These are phyloP conservation scores for Neurospora sp. DNA, from an alignment of 495 filamentous ascomycete species.

Conservation along the genomic window DNA sequence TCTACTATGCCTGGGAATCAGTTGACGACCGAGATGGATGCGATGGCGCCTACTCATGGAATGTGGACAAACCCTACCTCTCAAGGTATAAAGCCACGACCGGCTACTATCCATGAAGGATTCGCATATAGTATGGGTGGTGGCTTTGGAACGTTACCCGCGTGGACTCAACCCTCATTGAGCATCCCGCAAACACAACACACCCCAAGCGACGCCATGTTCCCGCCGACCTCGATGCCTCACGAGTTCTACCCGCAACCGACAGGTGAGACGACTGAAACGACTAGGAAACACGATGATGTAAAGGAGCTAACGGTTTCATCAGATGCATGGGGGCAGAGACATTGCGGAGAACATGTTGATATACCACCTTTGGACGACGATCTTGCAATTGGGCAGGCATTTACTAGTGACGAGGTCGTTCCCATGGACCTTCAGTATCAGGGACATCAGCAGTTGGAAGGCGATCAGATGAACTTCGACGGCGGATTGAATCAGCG, in stretches of 20 bases:
- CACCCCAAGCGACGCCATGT: slow-evolving; percentile 36
- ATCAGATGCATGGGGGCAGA: slow-evolving; percentile 39
- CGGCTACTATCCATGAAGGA: slow-evolving; percentile 48
- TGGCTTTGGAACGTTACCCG: slow-evolving; percentile 36
- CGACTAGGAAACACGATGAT: slow-evolving; percentile 6
- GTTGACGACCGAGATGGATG: slow-evolving; percentile 27
- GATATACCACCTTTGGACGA: slow-evolving; percentile 36
- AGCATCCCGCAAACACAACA: slow-evolving; percentile 29
- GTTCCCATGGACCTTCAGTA: slow-evolving; percentile 40
- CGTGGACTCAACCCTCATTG: slow-evolving; percentile 45
- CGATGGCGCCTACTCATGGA: slow-evolving; percentile 26
- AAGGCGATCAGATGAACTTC: slow-evolving; percentile 29
- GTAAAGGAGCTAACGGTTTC: slow-evolving; percentile 19
- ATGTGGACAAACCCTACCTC: slow-evolving; percentile 36
- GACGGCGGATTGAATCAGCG: slow-evolving; percentile 34
- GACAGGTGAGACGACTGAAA: slow-evolving; percentile 42
- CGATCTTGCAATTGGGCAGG: slow-evolving; percentile 44
- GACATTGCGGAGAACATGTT: slow-evolving; percentile 40
- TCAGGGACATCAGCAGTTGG: slow-evolving; percentile 34
- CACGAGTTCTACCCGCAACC: slow-evolving; percentile 43
- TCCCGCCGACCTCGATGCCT: slow-evolving; percentile 40
- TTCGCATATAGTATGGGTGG: slow-evolving; percentile 48
- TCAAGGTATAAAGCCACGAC: slow-evolving; percentile 36
- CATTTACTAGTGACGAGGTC: slow-evolving; percentile 45
- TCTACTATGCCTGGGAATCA: slow-evolving; percentile 33